A percentile compares a stretch with the other conserved stretches of the same genome.
phyloP scores from a whole-genome alignment of 140 eudicot genomes.

The Erigeron philadelphicus region DNA sequence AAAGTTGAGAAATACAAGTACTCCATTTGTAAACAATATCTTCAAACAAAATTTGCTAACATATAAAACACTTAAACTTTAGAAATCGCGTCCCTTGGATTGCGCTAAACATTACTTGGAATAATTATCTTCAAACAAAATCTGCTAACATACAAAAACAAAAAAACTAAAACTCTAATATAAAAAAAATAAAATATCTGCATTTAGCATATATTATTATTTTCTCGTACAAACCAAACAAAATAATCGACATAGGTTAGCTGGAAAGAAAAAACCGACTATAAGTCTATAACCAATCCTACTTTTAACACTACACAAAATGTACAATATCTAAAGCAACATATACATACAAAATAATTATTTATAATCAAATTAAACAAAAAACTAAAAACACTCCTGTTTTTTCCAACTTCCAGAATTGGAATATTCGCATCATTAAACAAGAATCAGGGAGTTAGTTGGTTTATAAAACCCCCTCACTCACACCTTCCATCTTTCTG shows the following conservation, averaged over 20 bases:
- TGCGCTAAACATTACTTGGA: no score
- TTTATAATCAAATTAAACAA: no score
- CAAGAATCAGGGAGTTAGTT: constrained; percentile 8
- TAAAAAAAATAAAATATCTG: no score
- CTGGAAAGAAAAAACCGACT: neutral
- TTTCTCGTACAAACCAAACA: neutral
- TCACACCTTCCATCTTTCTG: constrained; percentile 15
- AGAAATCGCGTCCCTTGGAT: no score
- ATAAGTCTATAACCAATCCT: neutral
- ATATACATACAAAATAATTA: neutral
- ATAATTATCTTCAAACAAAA: no score
- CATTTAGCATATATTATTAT: neutral
- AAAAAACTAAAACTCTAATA: no score
- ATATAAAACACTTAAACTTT: no score
- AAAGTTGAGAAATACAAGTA: no score
- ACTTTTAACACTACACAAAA: neutral
- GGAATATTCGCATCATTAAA: constrained; percentile 33
- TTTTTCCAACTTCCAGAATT: neutral
- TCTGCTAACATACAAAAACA: no score
- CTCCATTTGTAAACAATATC: no score
- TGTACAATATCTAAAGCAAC: neutral
- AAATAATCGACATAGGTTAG: neutral
- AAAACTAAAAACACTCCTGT: neutral
- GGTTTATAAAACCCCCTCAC: constrained; percentile 23
- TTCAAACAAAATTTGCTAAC: no score